Evolutionary conservation across 2,329 filamentous ascomycete species (phyloP), one percentile per base, ranked within the genome.

Genomic region (Gnomoniopsis smithogilvyi): DNA sequence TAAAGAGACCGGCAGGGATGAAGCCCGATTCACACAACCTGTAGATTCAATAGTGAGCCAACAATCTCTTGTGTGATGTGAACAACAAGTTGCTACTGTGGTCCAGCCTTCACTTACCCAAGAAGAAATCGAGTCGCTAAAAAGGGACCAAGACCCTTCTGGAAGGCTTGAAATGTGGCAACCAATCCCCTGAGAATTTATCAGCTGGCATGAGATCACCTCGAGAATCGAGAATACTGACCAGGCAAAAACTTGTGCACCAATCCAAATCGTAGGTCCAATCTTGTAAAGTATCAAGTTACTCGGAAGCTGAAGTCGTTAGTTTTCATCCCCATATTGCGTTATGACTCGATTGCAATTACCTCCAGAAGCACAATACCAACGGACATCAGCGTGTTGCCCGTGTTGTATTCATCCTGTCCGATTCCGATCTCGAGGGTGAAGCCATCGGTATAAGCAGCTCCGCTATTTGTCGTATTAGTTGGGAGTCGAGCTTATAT

Each of bases 391-490:
- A 84, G 70, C 54, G 80, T 79, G n/a, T 80, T 75, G 0, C 80
- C 80, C 8, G 81, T 63, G 54, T 83, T 83, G 64, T 82, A 76
- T 51, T 83, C 75, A 53, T 78, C 73, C 38, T 80, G 80, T 1
- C 72, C 74, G 56, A 83, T 75, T 15, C 72, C 68, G 6, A 83
- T 73, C 58, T 83, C 80, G 3, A 72, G 60, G 15, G 78, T 73
- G 47, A 83, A 75, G 3, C 73, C 78, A 45, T 82, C 80, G 3
- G 80, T 83, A 43, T 83, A 64, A 2, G 80, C 80, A 36, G 80
- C 81, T 57, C 76, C 75, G 21, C 56, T 58, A 21, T 51, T 33
- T 4, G 38, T 6, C 2, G 4, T 21, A 21, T 53, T 21, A 55
- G 15, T 43, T 1, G 4, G 10, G 33, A 2, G 14, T 3, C 11